Percentiles rank a stretch among this genome's conserved stretches.
Conservation (phyloP, 1,139 yeast species). For the Wickerhamiella infanticola region DNA sequence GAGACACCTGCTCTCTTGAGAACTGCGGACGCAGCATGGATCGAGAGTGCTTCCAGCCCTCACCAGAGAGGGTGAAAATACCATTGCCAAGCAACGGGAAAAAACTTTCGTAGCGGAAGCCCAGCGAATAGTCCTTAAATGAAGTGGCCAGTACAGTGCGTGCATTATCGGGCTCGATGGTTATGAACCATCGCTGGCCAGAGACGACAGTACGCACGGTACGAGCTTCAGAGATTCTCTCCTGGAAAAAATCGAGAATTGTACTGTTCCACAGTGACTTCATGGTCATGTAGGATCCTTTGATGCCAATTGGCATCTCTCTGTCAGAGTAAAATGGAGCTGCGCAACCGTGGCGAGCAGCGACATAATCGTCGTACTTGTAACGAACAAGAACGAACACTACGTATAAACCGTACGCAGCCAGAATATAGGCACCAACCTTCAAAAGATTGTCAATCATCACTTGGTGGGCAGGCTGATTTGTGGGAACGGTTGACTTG, state of each 20-base stretch:
- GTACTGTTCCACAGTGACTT: not conserved
- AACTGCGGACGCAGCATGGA: slow-evolving; percentile 47
- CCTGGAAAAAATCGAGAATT: slow-evolving; percentile 7
- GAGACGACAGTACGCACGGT: slow-evolving; percentile 8
- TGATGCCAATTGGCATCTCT: slow-evolving; percentile 8
- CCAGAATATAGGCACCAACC: not conserved
- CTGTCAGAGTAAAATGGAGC: not conserved
- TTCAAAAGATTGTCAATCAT: not conserved
- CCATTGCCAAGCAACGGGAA: slow-evolving; percentile 39
- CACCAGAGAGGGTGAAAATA: slow-evolving; percentile 40
- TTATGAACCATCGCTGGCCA: slow-evolving; percentile 19
- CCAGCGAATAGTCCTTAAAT: slow-evolving; percentile 38
- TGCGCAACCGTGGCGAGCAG: not conserved
- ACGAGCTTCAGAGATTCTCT: not conserved
- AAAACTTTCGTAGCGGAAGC: slow-evolving; percentile 28
- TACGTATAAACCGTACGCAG: not conserved
- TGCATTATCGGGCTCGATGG: slow-evolving; percentile 34
- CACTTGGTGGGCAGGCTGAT: not conserved
- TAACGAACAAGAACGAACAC: not conserved
- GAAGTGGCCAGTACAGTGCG: slow-evolving; percentile 25
- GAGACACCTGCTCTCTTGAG: slow-evolving; percentile 39
- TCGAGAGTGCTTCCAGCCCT: slow-evolving; percentile 43
- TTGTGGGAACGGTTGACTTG: not conserved
- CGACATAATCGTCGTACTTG: not conserved
- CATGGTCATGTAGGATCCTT: slow-evolving; percentile 3